These are phyloP conservation scores for Prunus kanzakura DNA, from an alignment of 306 rosid species.

Conservation along the genomic window DNA sequence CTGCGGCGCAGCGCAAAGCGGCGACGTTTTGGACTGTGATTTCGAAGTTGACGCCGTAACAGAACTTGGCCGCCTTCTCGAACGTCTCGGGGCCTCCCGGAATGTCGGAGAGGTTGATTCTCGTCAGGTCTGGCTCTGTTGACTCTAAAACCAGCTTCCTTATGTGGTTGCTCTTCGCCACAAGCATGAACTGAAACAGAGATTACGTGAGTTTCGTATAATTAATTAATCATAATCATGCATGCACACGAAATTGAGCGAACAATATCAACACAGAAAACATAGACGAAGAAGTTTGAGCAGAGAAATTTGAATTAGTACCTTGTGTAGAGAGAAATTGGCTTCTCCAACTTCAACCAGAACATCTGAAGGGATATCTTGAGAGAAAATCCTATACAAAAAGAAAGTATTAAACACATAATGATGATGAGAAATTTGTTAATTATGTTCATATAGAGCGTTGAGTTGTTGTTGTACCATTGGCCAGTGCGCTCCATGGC, in stretches of 20 bases:
- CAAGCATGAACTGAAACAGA: constrained; percentile 68
- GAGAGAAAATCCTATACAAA: constrained; percentile 68
- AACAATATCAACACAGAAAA: background rate
- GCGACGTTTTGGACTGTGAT: constrained; percentile 75
- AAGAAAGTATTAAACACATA: background rate
- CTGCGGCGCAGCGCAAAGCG: constrained; percentile 75
- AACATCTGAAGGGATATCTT: constrained; percentile 75
- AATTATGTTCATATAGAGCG: background rate
- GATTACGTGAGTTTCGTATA: background rate
- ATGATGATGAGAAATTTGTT: background rate
- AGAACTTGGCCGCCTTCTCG: constrained; percentile 89
- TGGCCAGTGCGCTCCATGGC: constrained; percentile 97
- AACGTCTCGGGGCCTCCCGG: constrained; percentile 88
- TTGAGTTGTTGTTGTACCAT: constrained; percentile 40
- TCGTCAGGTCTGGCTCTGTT: constrained; percentile 53
- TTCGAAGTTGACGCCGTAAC: constrained; percentile 89
- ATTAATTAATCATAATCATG: background rate
- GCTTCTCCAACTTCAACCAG: constrained; percentile 67
- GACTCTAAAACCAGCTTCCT: constrained; percentile 68
- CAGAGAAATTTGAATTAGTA: constrained; percentile 6
- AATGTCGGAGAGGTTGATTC: constrained; percentile 54
- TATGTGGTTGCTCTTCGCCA: constrained; percentile 81
- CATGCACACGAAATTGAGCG: background rate
- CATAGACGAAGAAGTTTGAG: too few species aligned
- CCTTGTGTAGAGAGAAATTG: constrained; percentile 81